Evolutionary conservation across 108 stramenopile genomes (phyloP), one percentile per base, ranked within the genome.

Genomic region (Nitzschia sp.): DNA sequence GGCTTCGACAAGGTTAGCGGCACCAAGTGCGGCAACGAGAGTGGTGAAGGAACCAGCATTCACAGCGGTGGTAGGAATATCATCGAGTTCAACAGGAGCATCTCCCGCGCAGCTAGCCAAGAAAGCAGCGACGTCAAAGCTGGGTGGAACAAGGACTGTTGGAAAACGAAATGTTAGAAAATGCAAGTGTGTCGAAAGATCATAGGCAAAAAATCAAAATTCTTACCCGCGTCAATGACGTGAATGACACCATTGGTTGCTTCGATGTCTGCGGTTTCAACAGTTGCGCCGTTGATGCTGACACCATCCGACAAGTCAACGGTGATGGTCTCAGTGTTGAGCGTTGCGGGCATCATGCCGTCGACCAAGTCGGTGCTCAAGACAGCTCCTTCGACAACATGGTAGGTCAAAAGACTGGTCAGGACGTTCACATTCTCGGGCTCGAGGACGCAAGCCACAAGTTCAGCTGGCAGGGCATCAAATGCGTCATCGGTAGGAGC

Each of bases 401-500:
- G 48, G 48, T 50, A 50, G 4, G 48, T n/a, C 13, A 50, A 22
- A 22, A 50, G 8, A 22, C 8, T n/a, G 5, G 48, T 50, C 4
- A 22, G 16, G 8, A n/a, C 48, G 17, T 50, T 16, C 4, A 5
- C 48, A 5, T 50, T 4, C 48, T n/a, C 4, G 21, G 48, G 4
- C 4, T 22, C 21, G 21, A 50, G 13, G 48, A n/a, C 48, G 17
- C 54, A 58, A 13, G 54, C 66, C n/a, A n/a, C n/a, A n/a, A n/a
- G n/a, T n/a, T n/a, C n/a, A 1, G 44, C 67, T 45, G 77, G 63
- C 22, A 81, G 69, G 0, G 53, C 55, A 3, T 29, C 76, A 50
- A 85, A 85, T 0, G 81, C 85, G 0, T 36, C 76, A 68, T 85
- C 60, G 36, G 72, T 75, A 19, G 85, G 85, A 34, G 81, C 85